A percentile compares a stretch with the other conserved stretches of the same genome.
Evolutionary conservation across 768 basidiomycete species (phyloP).

Genomic region (Boletus speciosus): DNA sequence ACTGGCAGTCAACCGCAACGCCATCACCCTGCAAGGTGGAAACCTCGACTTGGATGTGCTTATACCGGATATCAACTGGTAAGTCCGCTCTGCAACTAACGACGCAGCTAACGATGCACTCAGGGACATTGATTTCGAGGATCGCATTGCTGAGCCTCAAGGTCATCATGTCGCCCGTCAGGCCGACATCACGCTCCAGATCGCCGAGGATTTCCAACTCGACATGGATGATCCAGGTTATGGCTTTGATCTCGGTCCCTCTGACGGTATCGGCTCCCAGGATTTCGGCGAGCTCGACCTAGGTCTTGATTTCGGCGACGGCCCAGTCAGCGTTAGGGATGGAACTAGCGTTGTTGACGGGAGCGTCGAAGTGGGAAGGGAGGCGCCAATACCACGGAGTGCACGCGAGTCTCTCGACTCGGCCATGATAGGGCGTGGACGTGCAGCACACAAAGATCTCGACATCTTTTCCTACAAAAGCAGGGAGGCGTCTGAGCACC

Average conservation of each 20-base stretch:
- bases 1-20: conserved; percentile 77
- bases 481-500: conserved; percentile 62
- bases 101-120: conserved; percentile 9
- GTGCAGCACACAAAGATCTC: conserved; percentile 48
- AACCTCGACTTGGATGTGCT: conserved; percentile 78
- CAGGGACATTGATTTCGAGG: conserved; percentile 81
- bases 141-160: conserved; percentile 54
- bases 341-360: conserved; percentile 48
- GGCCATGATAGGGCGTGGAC: conserved; percentile 49
- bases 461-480: conserved; percentile 65
- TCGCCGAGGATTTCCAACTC: conserved; percentile 68
- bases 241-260: conserved; percentile 76
- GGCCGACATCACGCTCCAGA: conserved; percentile 85
- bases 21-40: conserved; percentile 81
- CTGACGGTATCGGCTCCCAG: conserved; percentile 83
- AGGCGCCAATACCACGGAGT: conserved; percentile 48
- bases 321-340: conserved; percentile 36
- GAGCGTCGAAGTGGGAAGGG: conserved; percentile 76
- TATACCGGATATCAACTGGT: conserved; percentile 82
- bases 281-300: conserved; percentile 72
- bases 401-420: conserved; percentile 59
- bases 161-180: conserved; percentile 81
- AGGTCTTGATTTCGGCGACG: conserved; percentile 74
- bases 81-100: conserved; percentile 12
- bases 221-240: conserved; percentile 56